These are phyloP conservation scores for Acanthamoeba healyi DNA, from an alignment of 208 protist genomes.

Conservation along the genomic window DNA sequence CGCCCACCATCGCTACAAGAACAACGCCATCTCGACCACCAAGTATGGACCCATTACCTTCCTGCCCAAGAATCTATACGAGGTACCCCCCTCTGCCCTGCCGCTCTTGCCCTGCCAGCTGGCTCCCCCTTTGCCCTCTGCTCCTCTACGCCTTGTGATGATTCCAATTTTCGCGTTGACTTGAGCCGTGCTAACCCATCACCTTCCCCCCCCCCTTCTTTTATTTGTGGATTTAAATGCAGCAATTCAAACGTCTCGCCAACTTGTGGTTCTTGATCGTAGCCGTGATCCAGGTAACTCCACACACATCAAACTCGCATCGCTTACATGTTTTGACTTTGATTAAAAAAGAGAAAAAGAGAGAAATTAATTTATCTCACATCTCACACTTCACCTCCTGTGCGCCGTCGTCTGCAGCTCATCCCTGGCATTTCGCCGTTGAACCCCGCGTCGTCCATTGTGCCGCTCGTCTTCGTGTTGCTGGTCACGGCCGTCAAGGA, in stretches of 20 bases:
- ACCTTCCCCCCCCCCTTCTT: too few relatives aligned
- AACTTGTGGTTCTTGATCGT: conserved; percentile 98
- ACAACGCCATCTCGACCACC: conserved; percentile 53
- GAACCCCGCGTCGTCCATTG: conserved; percentile 92
- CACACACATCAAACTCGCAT: too few relatives aligned
- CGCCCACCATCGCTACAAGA: background rate
- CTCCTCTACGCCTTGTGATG: too few relatives aligned
- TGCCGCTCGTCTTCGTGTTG: conserved; percentile 87
- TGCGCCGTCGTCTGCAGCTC: conserved; percentile 57
- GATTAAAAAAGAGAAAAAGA: background rate
- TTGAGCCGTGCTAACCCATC: too few relatives aligned
- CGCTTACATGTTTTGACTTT: background rate
- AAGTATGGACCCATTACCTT: conserved; percentile 58
- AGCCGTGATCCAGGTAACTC: conserved; percentile 91
- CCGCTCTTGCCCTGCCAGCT: too few relatives aligned
- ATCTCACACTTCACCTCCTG: background rate
- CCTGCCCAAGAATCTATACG: conserved; percentile 43
- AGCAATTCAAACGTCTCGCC: conserved; percentile 95
- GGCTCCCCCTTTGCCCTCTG: too few relatives aligned
- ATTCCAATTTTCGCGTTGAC: too few relatives aligned
- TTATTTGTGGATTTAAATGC: too few relatives aligned
- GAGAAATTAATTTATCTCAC: background rate
- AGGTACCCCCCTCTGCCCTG: background rate
- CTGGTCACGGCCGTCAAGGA: conserved; percentile 88
- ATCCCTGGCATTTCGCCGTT: conserved; percentile 91